A percentile compares a stretch with the other conserved stretches of the same genome.
phyloP scores from a whole-genome alignment of 805 yeast species.

The Ogataea haglerorum region DNA sequence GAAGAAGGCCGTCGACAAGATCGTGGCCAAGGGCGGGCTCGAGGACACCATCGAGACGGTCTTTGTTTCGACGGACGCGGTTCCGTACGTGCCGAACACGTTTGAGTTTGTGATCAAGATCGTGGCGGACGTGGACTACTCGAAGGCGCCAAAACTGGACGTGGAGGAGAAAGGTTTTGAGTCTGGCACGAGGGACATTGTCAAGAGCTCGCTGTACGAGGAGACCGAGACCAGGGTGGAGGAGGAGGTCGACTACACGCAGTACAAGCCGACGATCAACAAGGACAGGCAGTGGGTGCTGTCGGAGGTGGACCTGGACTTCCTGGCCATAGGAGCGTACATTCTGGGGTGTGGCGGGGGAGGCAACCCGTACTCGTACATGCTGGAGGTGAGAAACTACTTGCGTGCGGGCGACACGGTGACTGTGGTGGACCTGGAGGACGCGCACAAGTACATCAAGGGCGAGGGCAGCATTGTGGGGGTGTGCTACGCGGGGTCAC shows the following conservation, averaged over 20 bases:
- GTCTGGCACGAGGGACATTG: conserved; percentile 13
- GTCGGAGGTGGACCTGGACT: conserved; percentile 41
- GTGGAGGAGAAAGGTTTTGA: background rate
- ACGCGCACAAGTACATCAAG: conserved; percentile 24
- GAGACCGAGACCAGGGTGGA: conserved; percentile 14
- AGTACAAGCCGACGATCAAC: conserved; percentile 33
- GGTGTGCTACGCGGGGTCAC: conserved; percentile 43
- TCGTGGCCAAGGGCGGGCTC: conserved; percentile 29
- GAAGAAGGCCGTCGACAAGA: conserved; percentile 16
- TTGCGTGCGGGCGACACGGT: conserved; percentile 35
- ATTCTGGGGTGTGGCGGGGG: conserved; percentile 53
- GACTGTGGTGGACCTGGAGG: conserved; percentile 35
- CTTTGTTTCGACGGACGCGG: conserved; percentile 27
- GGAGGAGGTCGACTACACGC: conserved; percentile 25
- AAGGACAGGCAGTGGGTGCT: conserved; percentile 37
- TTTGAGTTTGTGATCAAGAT: conserved; percentile 37
- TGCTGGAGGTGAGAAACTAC: conserved; percentile 33
- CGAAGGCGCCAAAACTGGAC: conserved; percentile 6
- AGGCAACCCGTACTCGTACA: conserved; percentile 43
- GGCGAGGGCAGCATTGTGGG: conserved; percentile 32
- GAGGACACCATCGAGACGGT: conserved; percentile 25
- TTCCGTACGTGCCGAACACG: conserved; percentile 35
- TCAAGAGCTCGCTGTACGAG: conserved; percentile 12
- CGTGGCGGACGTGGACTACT: conserved; percentile 45
- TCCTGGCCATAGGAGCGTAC: conserved; percentile 40